Percentiles rank a stretch among this genome's conserved stretches.
phyloP scores from a whole-genome alignment of 2,329 filamentous ascomycete genomes.

The Colletotrichum melonis region DNA sequence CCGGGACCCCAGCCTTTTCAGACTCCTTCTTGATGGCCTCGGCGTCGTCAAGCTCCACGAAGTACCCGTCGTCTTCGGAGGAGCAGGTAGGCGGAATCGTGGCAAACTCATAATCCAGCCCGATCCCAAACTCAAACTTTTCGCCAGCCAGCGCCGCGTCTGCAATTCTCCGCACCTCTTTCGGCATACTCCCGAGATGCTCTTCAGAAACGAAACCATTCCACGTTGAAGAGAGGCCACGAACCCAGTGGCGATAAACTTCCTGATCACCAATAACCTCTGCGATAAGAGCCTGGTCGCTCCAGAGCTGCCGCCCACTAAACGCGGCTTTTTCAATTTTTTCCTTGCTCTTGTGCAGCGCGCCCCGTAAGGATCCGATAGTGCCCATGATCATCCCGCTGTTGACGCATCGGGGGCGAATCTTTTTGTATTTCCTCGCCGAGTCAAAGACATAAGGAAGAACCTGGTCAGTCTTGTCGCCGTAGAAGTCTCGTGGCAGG shows the following conservation, averaged over 20 bases:
- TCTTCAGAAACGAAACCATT: slow-evolving; percentile 41
- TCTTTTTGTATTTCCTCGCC: slow-evolving; percentile 46
- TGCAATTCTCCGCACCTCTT: slow-evolving; percentile 41
- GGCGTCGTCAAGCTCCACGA: slow-evolving; percentile 44
- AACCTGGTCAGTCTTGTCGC: slow-evolving; percentile 44
- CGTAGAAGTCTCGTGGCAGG: slow-evolving; percentile 47
- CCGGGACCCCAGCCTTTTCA: slow-evolving; percentile 45
- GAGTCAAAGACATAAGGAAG: slow-evolving; percentile 43
- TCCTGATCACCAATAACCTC: slow-evolving; percentile 54
- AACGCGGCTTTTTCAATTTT: slow-evolving; percentile 43
- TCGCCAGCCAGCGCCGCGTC: slow-evolving; percentile 41
- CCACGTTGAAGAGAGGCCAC: slow-evolving; percentile 44
- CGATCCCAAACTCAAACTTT: slow-evolving; percentile 51
- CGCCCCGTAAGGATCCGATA: slow-evolving; percentile 42
- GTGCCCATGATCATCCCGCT: slow-evolving; percentile 51
- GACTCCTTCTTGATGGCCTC: slow-evolving; percentile 40
- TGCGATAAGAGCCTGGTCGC: slow-evolving; percentile 50
- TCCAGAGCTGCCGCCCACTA: slow-evolving; percentile 50
- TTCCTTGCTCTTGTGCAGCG: slow-evolving; percentile 41
- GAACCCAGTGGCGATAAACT: slow-evolving; percentile 48
- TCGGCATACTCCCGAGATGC: slow-evolving; percentile 25
- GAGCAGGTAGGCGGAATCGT: slow-evolving; percentile 51
- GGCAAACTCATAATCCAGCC: slow-evolving; percentile 51
- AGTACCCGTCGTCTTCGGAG: slow-evolving; percentile 49
- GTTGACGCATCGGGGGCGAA: slow-evolving; percentile 49